Evolutionary conservation across 2,329 filamentous ascomycete genomes (phyloP).

Genomic region (Paecilomyces sp.): DNA sequence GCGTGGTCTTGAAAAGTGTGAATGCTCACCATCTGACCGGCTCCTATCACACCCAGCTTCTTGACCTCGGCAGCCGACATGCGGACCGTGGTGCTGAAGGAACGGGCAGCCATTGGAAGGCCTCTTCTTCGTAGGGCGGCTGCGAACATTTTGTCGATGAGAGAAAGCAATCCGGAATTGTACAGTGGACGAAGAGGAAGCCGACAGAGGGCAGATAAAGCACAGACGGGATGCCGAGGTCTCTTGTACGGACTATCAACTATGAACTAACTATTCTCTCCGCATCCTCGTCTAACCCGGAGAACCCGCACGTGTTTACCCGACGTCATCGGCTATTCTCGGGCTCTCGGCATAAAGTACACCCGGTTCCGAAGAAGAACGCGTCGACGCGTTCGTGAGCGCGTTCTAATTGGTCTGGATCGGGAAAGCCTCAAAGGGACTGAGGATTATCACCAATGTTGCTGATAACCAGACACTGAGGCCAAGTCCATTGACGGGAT

Average conservation of each 20-base stretch:
- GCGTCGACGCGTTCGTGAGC: conserved; percentile 22
- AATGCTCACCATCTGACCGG: conserved; percentile 79
- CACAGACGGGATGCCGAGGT: conserved; percentile 1
- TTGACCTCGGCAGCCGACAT: conserved; percentile 67
- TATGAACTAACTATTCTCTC: background rate
- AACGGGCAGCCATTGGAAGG: conserved; percentile 36
- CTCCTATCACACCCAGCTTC: conserved; percentile 83
- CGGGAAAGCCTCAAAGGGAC: background rate
- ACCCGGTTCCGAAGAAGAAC: conserved; percentile 9
- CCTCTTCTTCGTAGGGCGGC: conserved; percentile 24
- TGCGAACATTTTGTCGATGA: conserved; percentile 24
- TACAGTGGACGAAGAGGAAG: conserved; percentile 6
- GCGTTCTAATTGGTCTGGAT: conserved; percentile 15
- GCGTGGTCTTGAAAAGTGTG: background rate
- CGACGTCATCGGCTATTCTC: conserved; percentile 26
- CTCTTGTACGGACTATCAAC: background rate
- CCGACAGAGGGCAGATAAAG: background rate
- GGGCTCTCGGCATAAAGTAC: conserved; percentile 12
- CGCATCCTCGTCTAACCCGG: background rate
- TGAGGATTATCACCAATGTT: background rate
- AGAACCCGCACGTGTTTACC: conserved; percentile 2
- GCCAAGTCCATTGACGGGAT: background rate
- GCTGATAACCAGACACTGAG: background rate
- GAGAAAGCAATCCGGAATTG: conserved; percentile 5
- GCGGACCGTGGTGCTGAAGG: conserved; percentile 63